A percentile compares a stretch with the other conserved stretches of the same genome.
Evolutionary conservation across 768 basidiomycete species (phyloP).

Genomic region (Amyloporia xantha): DNA sequence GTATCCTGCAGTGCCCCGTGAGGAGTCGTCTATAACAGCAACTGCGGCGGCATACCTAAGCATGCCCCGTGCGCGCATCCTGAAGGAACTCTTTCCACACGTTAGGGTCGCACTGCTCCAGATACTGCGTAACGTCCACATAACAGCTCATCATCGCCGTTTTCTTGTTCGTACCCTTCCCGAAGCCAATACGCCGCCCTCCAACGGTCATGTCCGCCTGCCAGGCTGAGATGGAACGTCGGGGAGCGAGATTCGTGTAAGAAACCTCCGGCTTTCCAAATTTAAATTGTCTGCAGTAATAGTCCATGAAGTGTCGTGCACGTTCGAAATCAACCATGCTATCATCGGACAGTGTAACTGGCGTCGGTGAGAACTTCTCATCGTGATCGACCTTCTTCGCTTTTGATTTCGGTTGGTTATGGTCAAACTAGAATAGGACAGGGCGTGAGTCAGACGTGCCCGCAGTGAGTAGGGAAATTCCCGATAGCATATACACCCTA

Average conservation of each 20-base stretch:
- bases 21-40: conserved; percentile 62
- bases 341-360: conserved; percentile 52
- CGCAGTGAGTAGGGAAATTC: no score
- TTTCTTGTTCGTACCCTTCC: conserved; percentile 65
- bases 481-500: no score
- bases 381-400: conserved; percentile 6
- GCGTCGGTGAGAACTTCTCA: conserved; percentile 6
- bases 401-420: background rate
- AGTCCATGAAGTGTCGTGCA: conserved; percentile 90
- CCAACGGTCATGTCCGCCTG: conserved; percentile 72
- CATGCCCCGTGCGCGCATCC: conserved; percentile 56
- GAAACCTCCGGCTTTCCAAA: conserved; percentile 71
- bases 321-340: conserved; percentile 58
- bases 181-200: conserved; percentile 78
- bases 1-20: conserved; percentile 59
- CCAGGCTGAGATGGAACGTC: conserved; percentile 37
- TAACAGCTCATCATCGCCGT: conserved; percentile 63
- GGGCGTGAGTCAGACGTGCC: no score
- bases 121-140: conserved; percentile 82
- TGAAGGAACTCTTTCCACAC: conserved; percentile 71
- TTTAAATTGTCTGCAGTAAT: conserved; percentile 76
- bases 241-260: conserved; percentile 33
- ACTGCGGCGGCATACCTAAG: conserved; percentile 63
- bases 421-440: background rate
- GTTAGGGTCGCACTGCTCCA: conserved; percentile 74